A percentile compares a stretch with the other conserved stretches of the same genome.
phyloP scores from a whole-genome alignment of 768 basidiomycete genomes.

The Amanita inopinata region DNA sequence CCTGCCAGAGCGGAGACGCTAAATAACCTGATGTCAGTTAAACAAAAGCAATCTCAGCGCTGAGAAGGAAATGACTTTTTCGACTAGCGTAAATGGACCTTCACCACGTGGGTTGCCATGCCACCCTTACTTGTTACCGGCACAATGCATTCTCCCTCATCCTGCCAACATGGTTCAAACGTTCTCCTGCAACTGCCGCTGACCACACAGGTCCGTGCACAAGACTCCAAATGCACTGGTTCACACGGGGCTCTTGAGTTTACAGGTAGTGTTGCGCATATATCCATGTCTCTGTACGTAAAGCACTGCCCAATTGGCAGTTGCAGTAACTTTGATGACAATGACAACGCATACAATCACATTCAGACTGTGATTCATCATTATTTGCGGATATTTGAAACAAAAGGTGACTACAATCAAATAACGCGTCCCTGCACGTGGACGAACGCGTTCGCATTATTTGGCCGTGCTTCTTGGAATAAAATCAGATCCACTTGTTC shows the following conservation, averaged over 20 bases:
- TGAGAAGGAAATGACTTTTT: neutral
- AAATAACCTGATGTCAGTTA: neutral
- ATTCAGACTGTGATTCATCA: too few relatives aligned
- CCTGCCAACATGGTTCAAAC: too few relatives aligned
- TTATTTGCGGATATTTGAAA: neutral
- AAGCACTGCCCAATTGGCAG: too few relatives aligned
- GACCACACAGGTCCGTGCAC: neutral
- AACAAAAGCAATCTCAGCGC: neutral
- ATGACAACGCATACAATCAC: too few relatives aligned
- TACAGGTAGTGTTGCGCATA: too few relatives aligned
- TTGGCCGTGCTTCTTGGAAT: constrained; percentile 14
- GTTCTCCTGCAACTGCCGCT: too few relatives aligned
- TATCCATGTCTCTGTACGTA: too few relatives aligned
- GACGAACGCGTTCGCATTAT: constrained; percentile 16
- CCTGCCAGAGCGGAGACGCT: too few relatives aligned
- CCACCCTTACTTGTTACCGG: neutral
- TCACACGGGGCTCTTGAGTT: too few relatives aligned
- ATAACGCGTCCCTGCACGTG: constrained; percentile 10
- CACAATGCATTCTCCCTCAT: too few relatives aligned
- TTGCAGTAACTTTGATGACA: too few relatives aligned
- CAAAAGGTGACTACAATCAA: neutral
- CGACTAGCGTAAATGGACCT: neutral
- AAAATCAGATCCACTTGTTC: constrained; percentile 12
- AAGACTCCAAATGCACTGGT: neutral
- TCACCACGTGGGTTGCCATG: neutral